Evolutionary conservation across 768 basidiomycete species (phyloP), one percentile per base, ranked within the genome.

Genomic region (Erythrobasidium yunnanense): DNA sequence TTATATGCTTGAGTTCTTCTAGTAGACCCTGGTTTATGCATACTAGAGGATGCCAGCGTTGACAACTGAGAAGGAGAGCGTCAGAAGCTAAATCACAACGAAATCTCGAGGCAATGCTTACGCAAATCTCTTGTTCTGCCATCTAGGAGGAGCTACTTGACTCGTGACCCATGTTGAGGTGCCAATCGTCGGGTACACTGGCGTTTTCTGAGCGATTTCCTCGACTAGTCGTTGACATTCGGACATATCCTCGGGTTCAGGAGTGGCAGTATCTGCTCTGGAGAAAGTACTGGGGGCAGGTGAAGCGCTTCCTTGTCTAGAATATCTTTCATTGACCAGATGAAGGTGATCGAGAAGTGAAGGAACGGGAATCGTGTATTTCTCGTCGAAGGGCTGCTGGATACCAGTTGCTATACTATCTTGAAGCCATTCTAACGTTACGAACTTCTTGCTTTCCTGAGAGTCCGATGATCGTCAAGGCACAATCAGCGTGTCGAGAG

Each of bases 1-100:
- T 42, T 46, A 66, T 69, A 18, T 25, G 23, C 7, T 56, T 33
- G n/a, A 65, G 66, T 25, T 68, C 69, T 13, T 54, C 29, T n/a
- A 56, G 67, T n/a, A 70, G 65, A 23, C n/a, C 47, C 8, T 68
- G 63, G 27, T 65, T 66, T 17, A 66, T 53, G 53, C 50, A 42
- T 4, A 55, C 56, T 13, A 62, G 30, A 8, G 68, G 57, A 8
- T 55, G 56, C 38, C 50, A 58, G 17, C 65, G 66, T 23, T 67
- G 22, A 25, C 53, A 57, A 4, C 56, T 58, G 15, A 22, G n/a
- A 20, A 35, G 4, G 32, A 30, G 47, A 17, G 4, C 8, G 5
- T 22, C 4, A 50, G 47, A 50, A 22, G n/a, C 30, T 15, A 42
- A 58, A 46, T 45, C 18, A 35, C 33, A 4, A 15, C 5, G 53